phyloP scores from a whole-genome alignment of 768 basidiomycete genomes.

The Termitomyces sp. region DNA sequence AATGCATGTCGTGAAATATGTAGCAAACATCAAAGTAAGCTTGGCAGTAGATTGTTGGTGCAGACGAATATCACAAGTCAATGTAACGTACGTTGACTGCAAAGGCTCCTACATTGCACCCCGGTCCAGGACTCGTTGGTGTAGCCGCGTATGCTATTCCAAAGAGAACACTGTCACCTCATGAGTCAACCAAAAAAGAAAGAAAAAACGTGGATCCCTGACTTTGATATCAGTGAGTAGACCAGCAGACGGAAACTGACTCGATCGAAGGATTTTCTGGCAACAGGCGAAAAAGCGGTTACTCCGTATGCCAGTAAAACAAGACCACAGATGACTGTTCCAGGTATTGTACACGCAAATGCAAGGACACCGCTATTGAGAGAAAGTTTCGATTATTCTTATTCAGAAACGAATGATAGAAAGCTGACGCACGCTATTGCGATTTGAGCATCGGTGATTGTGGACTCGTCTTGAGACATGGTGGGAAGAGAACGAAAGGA shows the following conservation, averaged over 20 bases:
- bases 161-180: slow-evolving; percentile 14
- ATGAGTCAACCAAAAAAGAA: background rate
- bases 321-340: slow-evolving; percentile 7
- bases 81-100: slow-evolving; percentile 13
- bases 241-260: slow-evolving; percentile 11
- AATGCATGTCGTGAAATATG: slow-evolving; percentile 19
- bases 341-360: slow-evolving; percentile 6
- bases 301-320: slow-evolving; percentile 6
- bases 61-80: background rate
- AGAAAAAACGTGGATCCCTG: background rate
- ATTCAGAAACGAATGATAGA: too few species aligned
- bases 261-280: slow-evolving; percentile 7
- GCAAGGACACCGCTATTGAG: slow-evolving; percentile 4
- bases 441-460: background rate
- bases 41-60: background rate
- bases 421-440: background rate
- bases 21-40: slow-evolving; percentile 16
- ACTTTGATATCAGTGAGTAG: slow-evolving; percentile 7
- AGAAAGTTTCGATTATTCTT: background rate
- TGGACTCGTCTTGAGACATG: background rate
- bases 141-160: slow-evolving; percentile 15
- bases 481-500: too few species aligned
- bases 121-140: slow-evolving; percentile 2
- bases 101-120: slow-evolving; percentile 17
- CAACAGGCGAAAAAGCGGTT: background rate